A percentile compares a stretch with the other conserved stretches of the same genome.
phyloP scores from a whole-genome alignment of 2,329 filamentous ascomycete genomes.

The Cercospora sesami region DNA sequence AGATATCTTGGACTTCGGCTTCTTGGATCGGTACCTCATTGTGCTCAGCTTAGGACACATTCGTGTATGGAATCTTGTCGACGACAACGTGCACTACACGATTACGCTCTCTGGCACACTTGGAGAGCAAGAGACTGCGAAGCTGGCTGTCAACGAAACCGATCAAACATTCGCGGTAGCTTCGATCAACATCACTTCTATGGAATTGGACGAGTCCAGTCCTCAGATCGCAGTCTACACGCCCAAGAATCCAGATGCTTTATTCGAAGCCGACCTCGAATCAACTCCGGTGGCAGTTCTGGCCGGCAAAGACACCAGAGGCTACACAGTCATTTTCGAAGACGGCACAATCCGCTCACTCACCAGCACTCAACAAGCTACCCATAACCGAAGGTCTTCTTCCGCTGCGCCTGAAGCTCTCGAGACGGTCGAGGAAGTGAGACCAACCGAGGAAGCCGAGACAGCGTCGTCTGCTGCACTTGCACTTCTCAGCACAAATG shows the following conservation, averaged over 20 bases:
- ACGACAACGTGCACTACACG: slow-evolving; percentile 70
- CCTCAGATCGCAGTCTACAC: slow-evolving; percentile 61
- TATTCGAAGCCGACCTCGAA: slow-evolving; percentile 50
- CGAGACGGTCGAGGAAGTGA: background rate
- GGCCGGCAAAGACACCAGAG: slow-evolving; percentile 62
- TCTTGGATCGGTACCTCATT: slow-evolving; percentile 73
- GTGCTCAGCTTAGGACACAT: slow-evolving; percentile 71
- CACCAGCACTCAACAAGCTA: slow-evolving; percentile 20
- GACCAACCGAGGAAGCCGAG: background rate
- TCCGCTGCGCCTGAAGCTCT: slow-evolving; percentile 1
- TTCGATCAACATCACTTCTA: slow-evolving; percentile 7
- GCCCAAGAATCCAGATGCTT: slow-evolving; percentile 58
- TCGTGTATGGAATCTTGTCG: slow-evolving; percentile 79
- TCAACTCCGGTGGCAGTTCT: slow-evolving; percentile 61
- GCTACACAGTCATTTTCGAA: slow-evolving; percentile 76
- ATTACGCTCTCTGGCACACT: slow-evolving; percentile 54
- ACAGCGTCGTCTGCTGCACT: slow-evolving; percentile 15
- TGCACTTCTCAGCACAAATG: slow-evolving; percentile 12
- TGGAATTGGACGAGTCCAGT: slow-evolving; percentile 15
- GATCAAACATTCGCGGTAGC: slow-evolving; percentile 47
- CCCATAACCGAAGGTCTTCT: slow-evolving; percentile 9
- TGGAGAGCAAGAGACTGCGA: slow-evolving; percentile 27
- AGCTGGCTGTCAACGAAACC: slow-evolving; percentile 67
- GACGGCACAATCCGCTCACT: slow-evolving; percentile 66
- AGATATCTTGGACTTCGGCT: slow-evolving; percentile 61